Evolutionary conservation across 1,284 basidiomycete species (phyloP).

Genomic region (Naganishia sp.): DNA sequence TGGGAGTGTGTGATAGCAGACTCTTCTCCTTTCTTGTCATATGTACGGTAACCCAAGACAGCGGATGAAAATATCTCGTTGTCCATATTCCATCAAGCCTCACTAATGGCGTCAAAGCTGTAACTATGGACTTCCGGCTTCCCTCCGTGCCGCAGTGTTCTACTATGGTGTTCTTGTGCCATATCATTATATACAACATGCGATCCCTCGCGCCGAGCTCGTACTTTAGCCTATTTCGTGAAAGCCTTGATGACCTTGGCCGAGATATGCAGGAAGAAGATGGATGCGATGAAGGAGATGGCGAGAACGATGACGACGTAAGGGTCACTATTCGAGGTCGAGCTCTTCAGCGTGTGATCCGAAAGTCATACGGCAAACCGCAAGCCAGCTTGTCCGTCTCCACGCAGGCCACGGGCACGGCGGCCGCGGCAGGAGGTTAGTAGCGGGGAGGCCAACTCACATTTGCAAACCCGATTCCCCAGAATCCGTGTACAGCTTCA

Average conservation of each 20-base stretch:
- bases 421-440: no score
- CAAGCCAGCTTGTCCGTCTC: no score
- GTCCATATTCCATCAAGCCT: no score
- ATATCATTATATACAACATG: slow-evolving; percentile 27
- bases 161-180: neutral
- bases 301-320: slow-evolving; percentile 97
- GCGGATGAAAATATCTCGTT: no score
- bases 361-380: neutral
- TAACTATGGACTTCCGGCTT: no score
- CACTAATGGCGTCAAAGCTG: no score
- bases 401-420: no score
- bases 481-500: slow-evolving; percentile 92
- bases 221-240: slow-evolving; percentile 51
- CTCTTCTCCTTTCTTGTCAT: neutral
- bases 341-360: neutral
- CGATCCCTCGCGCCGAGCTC: neutral
- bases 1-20: neutral
- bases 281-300: slow-evolving; percentile 95
- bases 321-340: slow-evolving; percentile 69
- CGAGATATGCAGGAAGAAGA: slow-evolving; percentile 98
- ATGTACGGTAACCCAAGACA: neutral
- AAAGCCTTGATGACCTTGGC: slow-evolving; percentile 90
- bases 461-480: slow-evolving; percentile 95
- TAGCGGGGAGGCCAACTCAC: slow-evolving; percentile 61
- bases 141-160: neutral